These are phyloP conservation scores for Cyclotella choctawhatcheeana DNA, from an alignment of 108 stramenopile genomes.

Conservation along the genomic window DNA sequence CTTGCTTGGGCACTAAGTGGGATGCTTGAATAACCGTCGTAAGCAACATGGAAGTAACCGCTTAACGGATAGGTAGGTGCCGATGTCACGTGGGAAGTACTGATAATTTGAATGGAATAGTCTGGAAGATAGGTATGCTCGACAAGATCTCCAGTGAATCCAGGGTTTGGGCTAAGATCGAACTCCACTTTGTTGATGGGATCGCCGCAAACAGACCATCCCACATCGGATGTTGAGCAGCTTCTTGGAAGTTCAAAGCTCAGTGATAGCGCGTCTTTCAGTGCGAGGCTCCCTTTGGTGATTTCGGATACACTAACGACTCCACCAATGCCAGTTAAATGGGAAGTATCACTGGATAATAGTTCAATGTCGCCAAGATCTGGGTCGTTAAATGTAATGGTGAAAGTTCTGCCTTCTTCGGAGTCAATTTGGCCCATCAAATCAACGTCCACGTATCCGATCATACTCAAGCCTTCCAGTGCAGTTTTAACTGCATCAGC, in stretches of 20 bases:
- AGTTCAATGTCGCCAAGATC: constrained; percentile 59
- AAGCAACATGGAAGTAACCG: constrained; percentile 71
- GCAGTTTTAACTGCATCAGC: constrained; percentile 46
- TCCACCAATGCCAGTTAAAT: constrained; percentile 64
- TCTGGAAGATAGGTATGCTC: constrained; percentile 39
- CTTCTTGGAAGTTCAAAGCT: constrained; percentile 60
- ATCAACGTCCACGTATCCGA: constrained; percentile 57
- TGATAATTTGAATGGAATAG: constrained; percentile 50
- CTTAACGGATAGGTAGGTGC: constrained; percentile 26
- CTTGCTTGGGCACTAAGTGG: constrained; percentile 62
- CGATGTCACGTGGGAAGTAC: constrained; percentile 20
- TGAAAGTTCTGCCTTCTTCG: constrained; percentile 60
- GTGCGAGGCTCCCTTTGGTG: constrained; percentile 63
- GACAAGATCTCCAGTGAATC: constrained; percentile 27
- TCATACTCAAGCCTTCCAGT: constrained; percentile 55
- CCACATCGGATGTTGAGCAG: constrained; percentile 63
- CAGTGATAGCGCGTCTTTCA: constrained; percentile 49
- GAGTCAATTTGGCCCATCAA: constrained; percentile 28
- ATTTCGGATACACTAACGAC: constrained; percentile 55
- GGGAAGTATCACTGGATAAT: constrained; percentile 42
- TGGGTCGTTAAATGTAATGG: constrained; percentile 64
- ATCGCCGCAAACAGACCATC: constrained; percentile 59
- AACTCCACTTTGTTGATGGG: constrained; percentile 36
- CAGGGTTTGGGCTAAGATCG: constrained; percentile 32
- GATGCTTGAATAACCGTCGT: constrained; percentile 54